These are phyloP conservation scores for Pseudopithomyces maydicus DNA, from an alignment of 2,329 filamentous ascomycete species.

Conservation along the genomic window DNA sequence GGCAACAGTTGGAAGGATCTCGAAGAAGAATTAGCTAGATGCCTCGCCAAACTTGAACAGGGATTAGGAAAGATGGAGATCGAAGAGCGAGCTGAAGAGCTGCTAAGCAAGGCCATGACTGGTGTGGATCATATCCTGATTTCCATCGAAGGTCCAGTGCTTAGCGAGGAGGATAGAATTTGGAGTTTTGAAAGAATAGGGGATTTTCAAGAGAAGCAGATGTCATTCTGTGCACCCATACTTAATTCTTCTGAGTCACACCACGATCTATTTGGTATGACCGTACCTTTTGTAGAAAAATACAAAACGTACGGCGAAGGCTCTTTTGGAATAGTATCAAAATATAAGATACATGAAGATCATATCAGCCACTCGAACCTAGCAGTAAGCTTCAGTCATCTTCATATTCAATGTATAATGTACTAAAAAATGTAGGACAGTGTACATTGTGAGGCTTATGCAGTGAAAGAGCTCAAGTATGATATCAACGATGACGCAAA, in stretches of 20 bases:
- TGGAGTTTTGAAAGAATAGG: too few relatives aligned
- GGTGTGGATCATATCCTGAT: background rate
- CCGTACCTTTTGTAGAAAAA: constrained; percentile 7
- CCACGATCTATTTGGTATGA: background rate
- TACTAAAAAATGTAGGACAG: background rate
- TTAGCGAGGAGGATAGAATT: background rate
- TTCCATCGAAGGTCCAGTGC: background rate
- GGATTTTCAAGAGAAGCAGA: background rate
- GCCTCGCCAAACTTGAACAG: too few relatives aligned
- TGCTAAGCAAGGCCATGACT: too few relatives aligned
- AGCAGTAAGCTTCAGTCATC: constrained; percentile 2
- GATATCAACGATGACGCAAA: background rate
- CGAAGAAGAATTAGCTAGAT: too few relatives aligned
- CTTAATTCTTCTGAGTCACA: background rate
- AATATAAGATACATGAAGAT: constrained; percentile 12
- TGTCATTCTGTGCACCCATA: background rate
- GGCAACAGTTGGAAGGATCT: too few relatives aligned
- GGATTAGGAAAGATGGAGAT: too few relatives aligned
- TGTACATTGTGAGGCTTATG: background rate
- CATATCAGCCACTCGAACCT: constrained; percentile 2
- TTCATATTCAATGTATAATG: background rate
- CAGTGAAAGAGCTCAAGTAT: background rate
- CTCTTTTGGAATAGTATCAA: constrained; percentile 13
- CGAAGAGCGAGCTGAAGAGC: too few relatives aligned
- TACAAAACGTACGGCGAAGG: background rate